Evolutionary conservation across 345 rosid genomes (phyloP), one percentile per base, ranked within the genome.

Genomic region (Camelina laxa): DNA sequence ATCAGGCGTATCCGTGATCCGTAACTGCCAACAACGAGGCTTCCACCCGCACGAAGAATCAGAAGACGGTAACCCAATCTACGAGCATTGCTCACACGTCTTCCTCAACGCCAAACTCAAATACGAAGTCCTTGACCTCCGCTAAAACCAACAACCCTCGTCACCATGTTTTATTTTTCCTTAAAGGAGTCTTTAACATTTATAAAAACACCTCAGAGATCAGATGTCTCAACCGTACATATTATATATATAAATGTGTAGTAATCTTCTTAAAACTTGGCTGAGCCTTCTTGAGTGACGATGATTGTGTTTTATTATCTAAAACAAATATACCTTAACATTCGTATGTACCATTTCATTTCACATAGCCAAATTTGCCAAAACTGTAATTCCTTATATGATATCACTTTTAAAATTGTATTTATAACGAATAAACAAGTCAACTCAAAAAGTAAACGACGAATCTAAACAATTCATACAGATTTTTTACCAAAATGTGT

Each of bases 41-140:
- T 95, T 95, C 80, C 99, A 95, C 80, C 99, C 99, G 16, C 99
- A 95, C 22, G 99, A 95, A 72, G 99, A 95, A 79, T 78, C 98
- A 42, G 57, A 47, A 41, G 94, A 92, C 31, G 97, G 98, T 44
- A 92, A 60, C 77, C 81, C 93, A 30, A 85, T 95, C 60, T 95
- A 95, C 41, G 97, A 95, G 80, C 97, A 92, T 74, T 92, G 97
- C 77, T 92, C 98, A 36, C 99, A 95, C 67, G 98, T 92, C 59
- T 90, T 78, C 69, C 83, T 95, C 92, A 95, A 96, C 42, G 50
- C 96, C 21, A 85, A 83, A 30, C 63, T 82, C 78, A 82, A 79
- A 61, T 89, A 79, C 75, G 87, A 96, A n/a, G 85, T 96, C 67
- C 77, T 92, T 47, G 98, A 92, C 86, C 99, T 96, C 69, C 92